Percentiles rank a stretch among this genome's conserved stretches.
Conservation (phyloP, 306 rosid genomes). For the Lathyrus oleraceus region DNA sequence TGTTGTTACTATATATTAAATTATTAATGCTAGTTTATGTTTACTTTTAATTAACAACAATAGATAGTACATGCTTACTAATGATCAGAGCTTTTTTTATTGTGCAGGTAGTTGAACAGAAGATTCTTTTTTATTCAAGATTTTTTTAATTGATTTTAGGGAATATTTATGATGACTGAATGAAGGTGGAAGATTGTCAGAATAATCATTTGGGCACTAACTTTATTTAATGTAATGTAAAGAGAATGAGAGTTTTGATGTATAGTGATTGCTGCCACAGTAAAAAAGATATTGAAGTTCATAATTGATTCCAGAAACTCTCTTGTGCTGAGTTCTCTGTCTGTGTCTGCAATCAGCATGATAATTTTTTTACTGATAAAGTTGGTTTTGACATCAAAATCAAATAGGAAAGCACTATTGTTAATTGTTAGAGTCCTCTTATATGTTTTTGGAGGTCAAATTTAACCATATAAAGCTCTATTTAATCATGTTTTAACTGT, state of each 20-base stretch:
- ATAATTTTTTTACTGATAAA: slow-evolving; percentile 41
- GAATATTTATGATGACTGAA: slow-evolving; percentile 54
- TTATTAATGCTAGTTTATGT: slow-evolving; percentile 22
- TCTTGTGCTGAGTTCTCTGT: slow-evolving; percentile 37
- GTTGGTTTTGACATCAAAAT: slow-evolving; percentile 35
- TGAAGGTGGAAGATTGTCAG: slow-evolving; percentile 60
- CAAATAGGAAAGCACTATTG: slow-evolving; percentile 5
- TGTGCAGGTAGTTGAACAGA: slow-evolving; percentile 68
- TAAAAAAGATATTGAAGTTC: slow-evolving; percentile 14
- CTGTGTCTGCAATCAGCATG: slow-evolving; percentile 31
- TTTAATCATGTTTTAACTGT: too few species aligned
- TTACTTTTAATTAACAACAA: slow-evolving; percentile 27
- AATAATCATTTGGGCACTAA: slow-evolving; percentile 56
- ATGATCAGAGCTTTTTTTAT: slow-evolving; percentile 39
- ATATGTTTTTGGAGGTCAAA: too few species aligned
- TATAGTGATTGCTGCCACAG: slow-evolving; percentile 43
- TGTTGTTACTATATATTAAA: background rate
- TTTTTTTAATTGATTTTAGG: slow-evolving; percentile 67
- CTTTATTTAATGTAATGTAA: slow-evolving; percentile 38
- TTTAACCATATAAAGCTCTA: too few species aligned
- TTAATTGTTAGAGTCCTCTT: too few species aligned
- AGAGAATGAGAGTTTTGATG: slow-evolving; percentile 46
- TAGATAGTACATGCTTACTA: slow-evolving; percentile 28
- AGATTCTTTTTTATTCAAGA: slow-evolving; percentile 53
- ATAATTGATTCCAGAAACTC: slow-evolving; percentile 29